These are phyloP conservation scores for Nicotiana undulata DNA, from an alignment of 257 asterid genomes.

Conservation along the genomic window DNA sequence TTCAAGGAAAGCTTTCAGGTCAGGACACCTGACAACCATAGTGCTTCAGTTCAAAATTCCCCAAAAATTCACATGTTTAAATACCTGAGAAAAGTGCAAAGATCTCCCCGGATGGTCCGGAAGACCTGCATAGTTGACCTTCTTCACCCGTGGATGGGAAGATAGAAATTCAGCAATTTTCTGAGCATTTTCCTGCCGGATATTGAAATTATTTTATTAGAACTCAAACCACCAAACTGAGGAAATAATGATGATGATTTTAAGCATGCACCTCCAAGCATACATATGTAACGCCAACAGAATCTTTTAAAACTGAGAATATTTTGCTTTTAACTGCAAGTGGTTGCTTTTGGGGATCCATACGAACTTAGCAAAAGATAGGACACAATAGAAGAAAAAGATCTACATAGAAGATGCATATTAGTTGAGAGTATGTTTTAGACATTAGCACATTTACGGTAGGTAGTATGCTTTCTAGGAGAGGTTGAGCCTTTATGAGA, in stretches of 20 bases:
- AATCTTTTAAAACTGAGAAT: not conserved
- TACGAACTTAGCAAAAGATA: too few species aligned
- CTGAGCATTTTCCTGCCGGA: slow-evolving; percentile 73
- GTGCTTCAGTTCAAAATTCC: not conserved
- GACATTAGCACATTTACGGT: too few species aligned
- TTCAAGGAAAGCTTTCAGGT: not conserved
- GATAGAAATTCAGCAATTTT: slow-evolving; percentile 79
- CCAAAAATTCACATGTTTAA: not conserved
- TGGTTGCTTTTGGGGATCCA: too few species aligned
- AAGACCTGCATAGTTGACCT: slow-evolving; percentile 78
- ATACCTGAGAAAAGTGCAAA: slow-evolving; percentile 74
- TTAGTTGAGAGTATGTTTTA: too few species aligned
- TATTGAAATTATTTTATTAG: not conserved
- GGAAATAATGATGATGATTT: not conserved
- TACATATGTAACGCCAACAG: not conserved
- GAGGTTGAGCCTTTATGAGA: too few species aligned
- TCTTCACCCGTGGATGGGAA: slow-evolving; percentile 61
- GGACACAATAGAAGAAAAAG: too few species aligned
- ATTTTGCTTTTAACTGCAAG: too few species aligned
- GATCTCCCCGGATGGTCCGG: slow-evolving; percentile 62
- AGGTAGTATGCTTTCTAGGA: too few species aligned
- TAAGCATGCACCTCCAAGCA: not conserved
- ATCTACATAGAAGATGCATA: too few species aligned
- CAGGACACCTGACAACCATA: not conserved
- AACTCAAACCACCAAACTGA: not conserved